Evolutionary conservation across 352 stramenopile species (phyloP), one percentile per base, ranked within the genome.

Genomic region (Phytophthora pinifolia): DNA sequence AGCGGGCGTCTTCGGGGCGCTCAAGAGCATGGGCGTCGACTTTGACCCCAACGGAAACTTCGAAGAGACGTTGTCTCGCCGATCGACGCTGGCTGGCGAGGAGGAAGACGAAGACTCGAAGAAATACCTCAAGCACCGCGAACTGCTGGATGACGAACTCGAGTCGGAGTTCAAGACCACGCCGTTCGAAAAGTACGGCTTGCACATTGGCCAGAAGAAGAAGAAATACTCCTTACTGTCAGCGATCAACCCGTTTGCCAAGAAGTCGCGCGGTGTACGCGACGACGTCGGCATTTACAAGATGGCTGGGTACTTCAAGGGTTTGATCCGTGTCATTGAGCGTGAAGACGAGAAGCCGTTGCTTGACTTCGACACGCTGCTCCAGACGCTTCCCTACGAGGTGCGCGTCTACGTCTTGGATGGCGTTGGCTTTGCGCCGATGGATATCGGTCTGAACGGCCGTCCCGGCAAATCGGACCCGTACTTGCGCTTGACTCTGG

Each of bases 231-330:
- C 73, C 32, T 60, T 90, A 8, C 33, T 93, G 37, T 46, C 70
- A 10, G 69, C 81, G 20, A 68, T 92, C 9, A 91, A 90, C 42
- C 70, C 76, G 9, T 90, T 89, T 54, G 79, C 74, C 12, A 91
- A 86, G 61, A 93, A 90, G 46, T 54, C 65, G 43, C 32, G 62
- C 7, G 36, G 53, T 17, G n/a, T 72, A 59, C 18, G 51, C 20
- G 63, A 66, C 34, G 79, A 81, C 12, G 70, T 63, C 10, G 78
- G 76, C 4, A 67, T 83, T 30, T 92, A 88, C 68, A 89, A 92
- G 59, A 77, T 86, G 29, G 87, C 87, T 18, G 91, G 88, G 2
- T 77, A 83, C 20, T 97, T 98, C 58, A 98, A 98, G 75, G 90
- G 88, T 15, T 56, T 98, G 32, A 85, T 97, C n/a, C 83, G 91